Evolutionary conservation across 495 filamentous ascomycete genomes (phyloP).

Genomic region (Penicillium taxi): DNA sequence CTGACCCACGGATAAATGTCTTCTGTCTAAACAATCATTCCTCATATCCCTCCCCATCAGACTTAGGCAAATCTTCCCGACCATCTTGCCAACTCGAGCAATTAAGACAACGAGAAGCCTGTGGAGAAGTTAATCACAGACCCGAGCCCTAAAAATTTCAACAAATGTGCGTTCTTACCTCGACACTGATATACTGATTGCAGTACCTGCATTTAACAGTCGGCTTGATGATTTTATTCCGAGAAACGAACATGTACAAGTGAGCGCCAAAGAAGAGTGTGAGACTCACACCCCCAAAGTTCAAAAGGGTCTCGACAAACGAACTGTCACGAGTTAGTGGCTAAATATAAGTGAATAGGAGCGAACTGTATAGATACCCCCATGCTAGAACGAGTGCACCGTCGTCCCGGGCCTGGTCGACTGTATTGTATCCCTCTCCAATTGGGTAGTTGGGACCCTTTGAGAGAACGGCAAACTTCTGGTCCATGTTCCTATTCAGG

Average conservation of each 20-base stretch:
- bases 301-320: slow-evolving; percentile 59
- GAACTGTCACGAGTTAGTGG: slow-evolving; percentile 25
- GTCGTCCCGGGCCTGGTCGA: slow-evolving; percentile 58
- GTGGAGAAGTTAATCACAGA: neutral
- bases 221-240: slow-evolving; percentile 63
- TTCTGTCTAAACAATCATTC: no score
- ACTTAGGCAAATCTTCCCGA: slow-evolving; percentile 46
- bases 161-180: slow-evolving; percentile 44
- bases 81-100: slow-evolving; percentile 75
- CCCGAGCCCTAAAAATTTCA: no score
- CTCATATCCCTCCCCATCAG: slow-evolving; percentile 1
- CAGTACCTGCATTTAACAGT: slow-evolving; percentile 66
- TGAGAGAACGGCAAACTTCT: slow-evolving; percentile 63
- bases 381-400: slow-evolving; percentile 66
- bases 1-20: no score
- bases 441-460: slow-evolving; percentile 43
- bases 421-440: slow-evolving; percentile 55
- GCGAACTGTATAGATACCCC: slow-evolving; percentile 49
- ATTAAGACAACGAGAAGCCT: slow-evolving; percentile 60
- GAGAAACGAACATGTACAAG: slow-evolving; percentile 52
- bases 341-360: neutral
- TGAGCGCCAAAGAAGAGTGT: slow-evolving; percentile 58
- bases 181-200: slow-evolving; percentile 55
- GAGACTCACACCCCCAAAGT: slow-evolving; percentile 58
- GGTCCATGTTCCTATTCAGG: slow-evolving; percentile 61